phyloP scores from a whole-genome alignment of 164 flowering plant species.

The Magnolia kwangsiensis region DNA sequence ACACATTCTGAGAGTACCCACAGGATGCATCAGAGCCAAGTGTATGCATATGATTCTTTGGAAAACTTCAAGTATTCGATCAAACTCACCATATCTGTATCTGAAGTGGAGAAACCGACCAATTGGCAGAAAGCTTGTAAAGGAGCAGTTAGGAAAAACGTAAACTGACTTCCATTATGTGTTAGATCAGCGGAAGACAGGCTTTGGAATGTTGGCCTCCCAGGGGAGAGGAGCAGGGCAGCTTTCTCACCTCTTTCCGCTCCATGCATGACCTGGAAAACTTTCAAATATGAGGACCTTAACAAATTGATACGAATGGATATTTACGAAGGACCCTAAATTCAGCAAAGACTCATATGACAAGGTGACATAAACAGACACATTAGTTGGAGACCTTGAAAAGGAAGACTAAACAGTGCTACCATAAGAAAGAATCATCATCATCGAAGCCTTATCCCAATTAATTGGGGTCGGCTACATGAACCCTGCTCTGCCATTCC shows the following conservation, averaged over 20 bases:
- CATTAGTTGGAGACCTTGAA: too few relatives aligned
- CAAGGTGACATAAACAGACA: too few relatives aligned
- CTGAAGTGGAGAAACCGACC: conserved; percentile 52
- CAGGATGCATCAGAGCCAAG: conserved; percentile 5
- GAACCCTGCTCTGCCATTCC: too few relatives aligned
- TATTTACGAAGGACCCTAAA: too few relatives aligned
- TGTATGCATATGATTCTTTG: background rate
- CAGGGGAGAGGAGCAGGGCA: conserved; percentile 83
- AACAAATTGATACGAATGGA: background rate
- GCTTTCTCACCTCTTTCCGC: conserved; percentile 89
- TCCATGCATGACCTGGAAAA: conserved; percentile 77
- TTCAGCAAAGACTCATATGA: too few relatives aligned
- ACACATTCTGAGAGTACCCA: conserved; percentile 45
- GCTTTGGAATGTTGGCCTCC: conserved; percentile 44
- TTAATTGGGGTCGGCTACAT: too few relatives aligned
- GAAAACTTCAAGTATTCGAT: background rate
- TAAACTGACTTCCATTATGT: conserved; percentile 78
- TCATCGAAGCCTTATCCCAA: too few relatives aligned
- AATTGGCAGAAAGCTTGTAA: conserved; percentile 79
- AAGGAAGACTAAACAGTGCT: too few relatives aligned
- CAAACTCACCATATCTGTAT: conserved; percentile 49
- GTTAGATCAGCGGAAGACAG: conserved; percentile 33
- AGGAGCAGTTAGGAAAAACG: conserved; percentile 89
- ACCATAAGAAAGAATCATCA: too few relatives aligned
- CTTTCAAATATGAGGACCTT: conserved; percentile 5